phyloP scores from a whole-genome alignment of 2,329 filamentous ascomycete genomes.

The Whalleya microplaca region DNA sequence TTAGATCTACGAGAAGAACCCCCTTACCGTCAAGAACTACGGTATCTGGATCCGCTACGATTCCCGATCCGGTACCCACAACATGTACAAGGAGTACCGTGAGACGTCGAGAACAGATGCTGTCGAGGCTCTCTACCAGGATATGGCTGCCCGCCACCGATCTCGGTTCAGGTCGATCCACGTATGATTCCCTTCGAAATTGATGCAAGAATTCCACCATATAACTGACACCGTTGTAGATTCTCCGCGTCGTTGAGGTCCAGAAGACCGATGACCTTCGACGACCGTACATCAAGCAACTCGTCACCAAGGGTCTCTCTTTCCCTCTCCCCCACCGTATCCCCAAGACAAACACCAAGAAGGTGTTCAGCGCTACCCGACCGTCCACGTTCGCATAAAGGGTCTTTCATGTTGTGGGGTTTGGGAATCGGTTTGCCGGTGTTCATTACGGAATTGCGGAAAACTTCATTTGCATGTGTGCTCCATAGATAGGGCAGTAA shows the following conservation, averaged over 20 bases:
- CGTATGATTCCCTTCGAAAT: conserved; percentile 61
- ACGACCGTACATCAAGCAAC: conserved; percentile 99
- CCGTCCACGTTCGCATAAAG: conserved; percentile 97
- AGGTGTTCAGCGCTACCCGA: conserved; percentile 90
- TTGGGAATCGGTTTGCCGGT: conserved; percentile 60
- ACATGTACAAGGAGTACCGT: conserved; percentile 99
- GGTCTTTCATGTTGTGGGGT: conserved; percentile 54
- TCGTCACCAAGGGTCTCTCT: conserved; percentile 90
- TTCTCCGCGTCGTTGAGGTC: conserved; percentile 97
- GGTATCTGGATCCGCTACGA: conserved; percentile 99
- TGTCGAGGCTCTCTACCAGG: conserved; percentile 96
- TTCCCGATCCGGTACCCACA: conserved; percentile 99
- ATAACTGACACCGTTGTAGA: conserved; percentile 57
- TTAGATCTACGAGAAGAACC: conserved; percentile 98
- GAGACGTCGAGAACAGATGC: conserved; percentile 96
- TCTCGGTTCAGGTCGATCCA: conserved; percentile 98
- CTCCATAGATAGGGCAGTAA: conserved; percentile 43
- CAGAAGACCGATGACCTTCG: conserved; percentile 94
- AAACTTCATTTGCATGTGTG: conserved; percentile 63
- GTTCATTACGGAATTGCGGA: conserved; percentile 63
- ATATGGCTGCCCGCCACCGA: conserved; percentile 99
- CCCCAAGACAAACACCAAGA: conserved; percentile 80
- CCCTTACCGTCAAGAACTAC: conserved; percentile 99
- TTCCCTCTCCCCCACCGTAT: conserved; percentile 99
- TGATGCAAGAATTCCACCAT: conserved; percentile 2